Percentiles rank a stretch among this genome's conserved stretches.
These are phyloP conservation scores for Colletotrichum sojae DNA, from an alignment of 2,329 filamentous ascomycete species.

Conservation along the genomic window DNA sequence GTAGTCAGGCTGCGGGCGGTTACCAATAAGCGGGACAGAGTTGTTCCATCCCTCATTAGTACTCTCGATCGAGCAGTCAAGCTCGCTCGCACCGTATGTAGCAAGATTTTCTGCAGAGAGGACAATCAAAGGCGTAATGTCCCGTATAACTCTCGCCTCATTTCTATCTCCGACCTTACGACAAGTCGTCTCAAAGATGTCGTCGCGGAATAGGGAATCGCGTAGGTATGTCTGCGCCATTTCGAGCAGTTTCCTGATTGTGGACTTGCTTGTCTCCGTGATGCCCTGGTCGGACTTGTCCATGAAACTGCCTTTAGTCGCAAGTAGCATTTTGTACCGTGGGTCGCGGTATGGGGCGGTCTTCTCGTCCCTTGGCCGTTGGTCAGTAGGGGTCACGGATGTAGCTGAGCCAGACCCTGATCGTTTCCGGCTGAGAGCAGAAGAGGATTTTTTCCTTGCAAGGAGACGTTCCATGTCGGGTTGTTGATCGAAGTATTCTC, in stretches of 20 bases:
- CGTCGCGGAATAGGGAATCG: slow-evolving; percentile 54
- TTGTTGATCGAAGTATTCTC: slow-evolving; percentile 2
- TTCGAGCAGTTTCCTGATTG: slow-evolving; percentile 50
- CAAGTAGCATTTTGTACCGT: slow-evolving; percentile 54
- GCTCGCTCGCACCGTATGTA: slow-evolving; percentile 45
- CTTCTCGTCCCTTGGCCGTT: slow-evolving; percentile 56
- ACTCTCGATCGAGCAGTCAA: slow-evolving; percentile 54
- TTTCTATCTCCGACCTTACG: slow-evolving; percentile 51
- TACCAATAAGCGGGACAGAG: slow-evolving; percentile 52
- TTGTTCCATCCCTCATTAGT: slow-evolving; percentile 60
- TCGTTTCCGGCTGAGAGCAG: background rate
- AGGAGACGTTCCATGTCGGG: slow-evolving; percentile 1
- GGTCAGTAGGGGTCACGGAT: slow-evolving; percentile 52
- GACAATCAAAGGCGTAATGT: slow-evolving; percentile 55
- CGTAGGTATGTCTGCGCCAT: slow-evolving; percentile 48
- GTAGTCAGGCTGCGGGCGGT: slow-evolving; percentile 60
- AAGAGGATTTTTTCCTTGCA: slow-evolving; percentile 6
- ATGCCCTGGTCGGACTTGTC: slow-evolving; percentile 49
- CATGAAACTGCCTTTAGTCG: slow-evolving; percentile 58
- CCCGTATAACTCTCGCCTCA: slow-evolving; percentile 54
- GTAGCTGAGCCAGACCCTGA: slow-evolving; percentile 11
- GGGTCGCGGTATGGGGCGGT: slow-evolving; percentile 53
- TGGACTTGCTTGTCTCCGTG: slow-evolving; percentile 48
- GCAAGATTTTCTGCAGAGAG: slow-evolving; percentile 55
- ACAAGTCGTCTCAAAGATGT: slow-evolving; percentile 54